Evolutionary conservation across 2,329 filamentous ascomycete genomes (phyloP).

Genomic region (Fusarium phyllophilum): DNA sequence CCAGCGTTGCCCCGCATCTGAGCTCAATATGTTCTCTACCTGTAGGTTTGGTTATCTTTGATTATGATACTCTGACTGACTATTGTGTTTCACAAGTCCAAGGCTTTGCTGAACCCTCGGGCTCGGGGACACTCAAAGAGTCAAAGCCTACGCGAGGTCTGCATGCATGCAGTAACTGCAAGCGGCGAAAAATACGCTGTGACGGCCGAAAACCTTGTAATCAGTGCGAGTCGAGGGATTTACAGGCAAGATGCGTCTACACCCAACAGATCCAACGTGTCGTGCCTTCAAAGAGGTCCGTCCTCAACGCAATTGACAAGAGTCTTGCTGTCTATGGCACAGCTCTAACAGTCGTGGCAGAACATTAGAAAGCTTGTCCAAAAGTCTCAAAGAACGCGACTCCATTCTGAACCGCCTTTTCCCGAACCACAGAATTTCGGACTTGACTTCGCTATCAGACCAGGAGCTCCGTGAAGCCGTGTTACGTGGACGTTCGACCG

Average conservation of each 20-base stretch:
- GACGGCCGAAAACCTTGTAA: slow-evolving; percentile 9
- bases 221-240: not conserved
- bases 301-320: not conserved
- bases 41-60: not conserved
- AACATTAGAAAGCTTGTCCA: not conserved
- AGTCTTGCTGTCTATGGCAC: not conserved
- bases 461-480: not conserved
- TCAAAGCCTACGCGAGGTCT: not conserved
- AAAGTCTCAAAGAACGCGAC: slow-evolving; percentile 1
- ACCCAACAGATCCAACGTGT: not conserved
- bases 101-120: not conserved
- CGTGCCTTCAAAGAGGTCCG: not conserved
- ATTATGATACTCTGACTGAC: not conserved
- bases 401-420: not conserved
- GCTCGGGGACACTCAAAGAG: not conserved
- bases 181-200: slow-evolving; percentile 3
- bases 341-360: not conserved
- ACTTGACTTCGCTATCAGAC: not conserved
- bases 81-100: not conserved
- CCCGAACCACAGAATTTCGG: not conserved
- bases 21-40: not conserved
- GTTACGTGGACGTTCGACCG: not conserved
- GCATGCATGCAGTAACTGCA: not conserved
- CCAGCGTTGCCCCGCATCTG: not conserved
- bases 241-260: not conserved